phyloP scores from a whole-genome alignment of 2,329 filamentous ascomycete genomes.

The Ophiostoma tasmaniense region DNA sequence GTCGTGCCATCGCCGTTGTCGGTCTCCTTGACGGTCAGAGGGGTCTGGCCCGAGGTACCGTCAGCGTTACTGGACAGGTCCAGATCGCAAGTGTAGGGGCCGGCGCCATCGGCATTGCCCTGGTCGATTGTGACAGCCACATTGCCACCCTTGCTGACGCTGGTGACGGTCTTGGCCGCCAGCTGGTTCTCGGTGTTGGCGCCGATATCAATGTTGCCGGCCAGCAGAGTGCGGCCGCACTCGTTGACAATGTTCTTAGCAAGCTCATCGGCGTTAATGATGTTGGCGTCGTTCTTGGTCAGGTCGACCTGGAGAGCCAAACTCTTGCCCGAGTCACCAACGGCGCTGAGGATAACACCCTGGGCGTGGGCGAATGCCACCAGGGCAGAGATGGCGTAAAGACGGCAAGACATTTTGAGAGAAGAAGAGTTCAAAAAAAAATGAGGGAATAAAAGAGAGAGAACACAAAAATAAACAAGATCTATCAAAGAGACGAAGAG shows the following conservation, averaged over 20 bases:
- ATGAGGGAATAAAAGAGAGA: not conserved
- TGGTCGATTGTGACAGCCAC: slow-evolving; percentile 44
- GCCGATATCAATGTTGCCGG: slow-evolving; percentile 54
- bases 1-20: slow-evolving; percentile 20
- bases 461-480: not conserved
- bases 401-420: slow-evolving; percentile 11
- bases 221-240: slow-evolving; percentile 52
- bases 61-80: slow-evolving; percentile 40
- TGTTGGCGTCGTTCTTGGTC: slow-evolving; percentile 45
- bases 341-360: slow-evolving; percentile 17
- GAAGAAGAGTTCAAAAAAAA: not conserved
- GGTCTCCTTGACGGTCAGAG: slow-evolving; percentile 37
- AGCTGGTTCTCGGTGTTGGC: slow-evolving; percentile 46
- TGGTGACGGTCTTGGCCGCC: slow-evolving; percentile 37
- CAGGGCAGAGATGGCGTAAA: slow-evolving; percentile 14
- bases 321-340: slow-evolving; percentile 25
- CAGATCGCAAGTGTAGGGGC: slow-evolving; percentile 47
- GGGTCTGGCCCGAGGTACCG: slow-evolving; percentile 33
- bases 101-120: slow-evolving; percentile 45
- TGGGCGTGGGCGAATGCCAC: slow-evolving; percentile 19
- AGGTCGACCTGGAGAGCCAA: slow-evolving; percentile 19
- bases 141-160: slow-evolving; percentile 38
- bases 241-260: slow-evolving; percentile 43
- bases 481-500: slow-evolving; percentile 10
- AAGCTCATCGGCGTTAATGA: slow-evolving; percentile 51